A percentile compares a stretch with the other conserved stretches of the same genome.
These are phyloP conservation scores for Chrysopogon serrulatus DNA, from an alignment of 176 grass and related monocot genomes.

Conservation along the genomic window DNA sequence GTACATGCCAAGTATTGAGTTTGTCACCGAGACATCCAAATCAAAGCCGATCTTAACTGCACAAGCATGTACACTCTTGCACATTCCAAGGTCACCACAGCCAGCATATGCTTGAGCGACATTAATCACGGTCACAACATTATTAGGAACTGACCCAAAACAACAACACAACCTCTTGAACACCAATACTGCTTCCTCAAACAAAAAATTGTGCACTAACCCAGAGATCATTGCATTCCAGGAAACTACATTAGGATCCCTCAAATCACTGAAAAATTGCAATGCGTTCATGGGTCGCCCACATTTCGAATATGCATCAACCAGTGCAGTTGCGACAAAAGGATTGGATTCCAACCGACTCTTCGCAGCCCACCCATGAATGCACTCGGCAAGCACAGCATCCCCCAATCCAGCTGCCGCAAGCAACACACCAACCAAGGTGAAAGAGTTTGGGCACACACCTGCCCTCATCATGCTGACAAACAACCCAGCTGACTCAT, in stretches of 20 bases:
- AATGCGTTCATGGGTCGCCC: conserved; percentile 29
- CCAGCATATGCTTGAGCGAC: conserved; percentile 40
- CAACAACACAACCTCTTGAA: conserved; percentile 40
- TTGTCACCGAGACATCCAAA: conserved; percentile 41
- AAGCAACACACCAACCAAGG: conserved; percentile 43
- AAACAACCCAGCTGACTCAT: conserved; percentile 34
- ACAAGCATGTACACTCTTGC: conserved; percentile 51
- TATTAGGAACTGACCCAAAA: conserved; percentile 33
- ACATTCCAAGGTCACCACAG: conserved; percentile 42
- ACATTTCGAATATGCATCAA: conserved; percentile 65
- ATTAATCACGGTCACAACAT: conserved; percentile 49
- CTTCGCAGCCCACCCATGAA: conserved; percentile 61
- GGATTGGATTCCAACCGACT: conserved; percentile 32
- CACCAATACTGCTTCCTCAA: conserved; percentile 54
- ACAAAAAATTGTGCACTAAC: conserved; percentile 50
- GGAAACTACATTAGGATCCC: conserved; percentile 44
- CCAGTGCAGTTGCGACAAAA: conserved; percentile 49
- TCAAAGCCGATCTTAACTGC: conserved; percentile 54
- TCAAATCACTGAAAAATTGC: conserved; percentile 36
- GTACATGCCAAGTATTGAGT: conserved; percentile 68
- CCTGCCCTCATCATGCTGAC: conserved; percentile 30
- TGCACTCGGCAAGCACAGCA: conserved; percentile 10
- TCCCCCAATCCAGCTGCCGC: conserved; percentile 29
- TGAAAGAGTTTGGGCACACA: conserved; percentile 57
- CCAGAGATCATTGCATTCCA: conserved; percentile 68